Conservation (phyloP, 495 filamentous ascomycete genomes). For the Neurospora sp. region DNA sequence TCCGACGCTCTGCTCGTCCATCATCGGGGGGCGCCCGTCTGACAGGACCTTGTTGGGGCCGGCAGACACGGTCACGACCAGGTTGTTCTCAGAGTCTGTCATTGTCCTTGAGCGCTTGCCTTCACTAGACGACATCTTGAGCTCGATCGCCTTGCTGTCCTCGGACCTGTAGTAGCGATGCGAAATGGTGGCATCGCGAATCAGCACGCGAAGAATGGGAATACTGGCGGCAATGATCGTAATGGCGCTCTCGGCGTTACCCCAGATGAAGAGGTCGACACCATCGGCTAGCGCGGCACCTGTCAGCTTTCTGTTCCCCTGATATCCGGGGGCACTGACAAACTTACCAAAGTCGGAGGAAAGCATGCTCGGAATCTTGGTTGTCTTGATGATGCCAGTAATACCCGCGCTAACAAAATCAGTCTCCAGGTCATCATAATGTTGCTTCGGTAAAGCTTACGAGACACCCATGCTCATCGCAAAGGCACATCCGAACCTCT, state of each 20-base stretch:
- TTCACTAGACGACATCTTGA: neutral
- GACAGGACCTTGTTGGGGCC: too few relatives aligned
- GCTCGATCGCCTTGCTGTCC: neutral
- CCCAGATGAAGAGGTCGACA: slow-evolving; percentile 14
- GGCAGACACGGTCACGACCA: neutral
- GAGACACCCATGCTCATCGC: slow-evolving; percentile 29
- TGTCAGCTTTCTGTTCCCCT: neutral
- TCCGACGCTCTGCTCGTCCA: neutral
- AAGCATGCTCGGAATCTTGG: slow-evolving; percentile 8
- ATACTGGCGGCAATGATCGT: slow-evolving; percentile 29
- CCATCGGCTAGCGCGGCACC: slow-evolving; percentile 6
- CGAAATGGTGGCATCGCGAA: slow-evolving; percentile 10
- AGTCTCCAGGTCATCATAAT: neutral
- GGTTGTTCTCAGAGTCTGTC: neutral
- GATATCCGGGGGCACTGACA: neutral
- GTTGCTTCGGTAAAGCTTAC: slow-evolving; percentile 1
- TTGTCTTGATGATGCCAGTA: slow-evolving; percentile 20
- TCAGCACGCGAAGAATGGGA: slow-evolving; percentile 24
- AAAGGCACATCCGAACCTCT: slow-evolving; percentile 27
- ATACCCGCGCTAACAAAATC: slow-evolving; percentile 15
- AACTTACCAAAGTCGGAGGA: neutral
- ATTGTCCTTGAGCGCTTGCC: neutral
- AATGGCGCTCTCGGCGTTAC: slow-evolving; percentile 22
- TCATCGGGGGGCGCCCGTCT: neutral
- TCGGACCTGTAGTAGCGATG: neutral